A percentile compares a stretch with the other conserved stretches of the same genome.
Conservation (phyloP, 1,284 basidiomycete genomes). For the Pterulicium gracile region DNA sequence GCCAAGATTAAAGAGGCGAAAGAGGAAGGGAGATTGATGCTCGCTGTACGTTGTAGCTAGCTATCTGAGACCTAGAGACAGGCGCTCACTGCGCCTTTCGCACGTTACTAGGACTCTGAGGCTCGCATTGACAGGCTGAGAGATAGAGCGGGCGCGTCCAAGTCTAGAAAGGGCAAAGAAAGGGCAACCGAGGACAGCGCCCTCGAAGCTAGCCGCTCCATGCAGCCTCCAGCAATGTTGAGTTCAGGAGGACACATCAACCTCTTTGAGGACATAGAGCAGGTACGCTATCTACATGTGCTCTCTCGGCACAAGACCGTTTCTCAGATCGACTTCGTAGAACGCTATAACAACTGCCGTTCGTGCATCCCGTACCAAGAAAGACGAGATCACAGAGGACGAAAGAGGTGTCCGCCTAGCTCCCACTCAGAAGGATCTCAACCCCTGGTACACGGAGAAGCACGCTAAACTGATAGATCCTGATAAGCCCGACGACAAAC, state of each 20-base stretch:
- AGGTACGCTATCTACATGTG: slow-evolving; percentile 34
- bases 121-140: slow-evolving; percentile 61
- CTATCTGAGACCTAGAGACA: slow-evolving; percentile 4
- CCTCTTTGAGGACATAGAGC: slow-evolving; percentile 66
- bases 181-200: slow-evolving; percentile 29
- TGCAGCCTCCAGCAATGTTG: slow-evolving; percentile 28
- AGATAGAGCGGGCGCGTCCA: slow-evolving; percentile 37
- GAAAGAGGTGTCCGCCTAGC: slow-evolving; percentile 66
- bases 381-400: slow-evolving; percentile 34
- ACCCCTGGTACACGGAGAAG: slow-evolving; percentile 59
- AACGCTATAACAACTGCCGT: slow-evolving; percentile 33
- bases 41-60: slow-evolving; percentile 41
- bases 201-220: slow-evolving; percentile 19
- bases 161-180: slow-evolving; percentile 26
- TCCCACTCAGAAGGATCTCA: slow-evolving; percentile 61
- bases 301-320: too few relatives aligned
- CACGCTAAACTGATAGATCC: slow-evolving; percentile 17
- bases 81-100: slow-evolving; percentile 9
- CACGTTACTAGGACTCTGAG: slow-evolving; percentile 55
- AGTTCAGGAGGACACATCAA: slow-evolving; percentile 59
- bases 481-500: slow-evolving; percentile 24
- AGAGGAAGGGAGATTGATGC: slow-evolving; percentile 58
- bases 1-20: slow-evolving; percentile 53
- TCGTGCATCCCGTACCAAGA: slow-evolving; percentile 30
- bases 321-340: too few relatives aligned